Conservation (phyloP, 2,329 filamentous ascomycete genomes). For the Monilinia vaccinii-corymbosi region DNA sequence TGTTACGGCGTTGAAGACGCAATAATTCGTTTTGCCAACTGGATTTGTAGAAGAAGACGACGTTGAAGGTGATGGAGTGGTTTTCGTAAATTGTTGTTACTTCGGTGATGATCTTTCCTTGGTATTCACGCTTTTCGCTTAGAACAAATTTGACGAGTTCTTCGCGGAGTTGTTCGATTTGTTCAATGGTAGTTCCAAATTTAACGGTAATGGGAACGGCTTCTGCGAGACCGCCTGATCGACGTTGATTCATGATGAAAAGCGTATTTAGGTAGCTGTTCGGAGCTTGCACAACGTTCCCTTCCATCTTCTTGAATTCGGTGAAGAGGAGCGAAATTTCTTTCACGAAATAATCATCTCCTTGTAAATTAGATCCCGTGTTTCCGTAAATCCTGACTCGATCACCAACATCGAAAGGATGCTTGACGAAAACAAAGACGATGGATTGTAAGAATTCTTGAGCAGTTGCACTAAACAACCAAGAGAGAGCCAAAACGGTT, state of each 20-base stretch:
- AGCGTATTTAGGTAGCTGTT: constrained; percentile 89
- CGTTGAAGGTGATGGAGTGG: constrained; percentile 78
- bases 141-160: constrained; percentile 76
- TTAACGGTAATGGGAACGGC: constrained; percentile 76
- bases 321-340: constrained; percentile 90
- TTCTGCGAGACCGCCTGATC: constrained; percentile 81
- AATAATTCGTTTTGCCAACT: constrained; percentile 94
- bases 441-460: constrained; percentile 92
- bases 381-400: constrained; percentile 88
- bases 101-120: constrained; percentile 78
- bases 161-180: constrained; percentile 74
- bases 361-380: constrained; percentile 65
- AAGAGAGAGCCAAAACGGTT: constrained; percentile 78
- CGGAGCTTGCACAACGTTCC: constrained; percentile 89
- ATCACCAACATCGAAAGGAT: constrained; percentile 94
- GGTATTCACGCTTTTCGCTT: constrained; percentile 82
- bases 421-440: constrained; percentile 94
- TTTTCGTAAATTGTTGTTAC: constrained; percentile 71
- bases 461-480: constrained; percentile 86
- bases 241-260: constrained; percentile 90
- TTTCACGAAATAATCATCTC: constrained; percentile 94
- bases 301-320: constrained; percentile 98
- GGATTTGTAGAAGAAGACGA: constrained; percentile 96
- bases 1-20: constrained; percentile 83
- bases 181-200: constrained; percentile 74